Evolutionary conservation across 1,139 yeast genomes (phyloP).

Genomic region (Lizanozyma gosingica): DNA sequence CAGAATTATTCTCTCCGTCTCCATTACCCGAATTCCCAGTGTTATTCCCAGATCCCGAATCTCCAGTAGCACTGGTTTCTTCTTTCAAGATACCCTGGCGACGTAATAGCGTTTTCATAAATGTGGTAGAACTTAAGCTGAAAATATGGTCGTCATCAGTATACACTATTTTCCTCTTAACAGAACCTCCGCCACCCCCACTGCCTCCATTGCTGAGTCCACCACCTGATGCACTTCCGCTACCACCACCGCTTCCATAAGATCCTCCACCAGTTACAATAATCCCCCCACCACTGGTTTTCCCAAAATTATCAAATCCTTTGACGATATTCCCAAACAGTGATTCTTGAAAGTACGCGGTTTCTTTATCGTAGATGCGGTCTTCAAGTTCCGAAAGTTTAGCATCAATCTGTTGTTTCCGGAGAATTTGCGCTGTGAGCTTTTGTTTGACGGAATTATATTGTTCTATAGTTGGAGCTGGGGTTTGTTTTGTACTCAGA

Average conservation of each 20-base stretch:
- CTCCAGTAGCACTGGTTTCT: background rate
- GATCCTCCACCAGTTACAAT: slow-evolving; percentile 6
- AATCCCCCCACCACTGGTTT: slow-evolving; percentile 24
- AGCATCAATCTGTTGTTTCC: slow-evolving; percentile 58
- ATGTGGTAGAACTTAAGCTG: slow-evolving; percentile 70
- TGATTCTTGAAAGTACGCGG: slow-evolving; percentile 63
- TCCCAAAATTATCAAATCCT: slow-evolving; percentile 80
- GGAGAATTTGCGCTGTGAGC: slow-evolving; percentile 54
- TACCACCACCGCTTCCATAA: slow-evolving; percentile 1
- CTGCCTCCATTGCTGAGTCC: background rate
- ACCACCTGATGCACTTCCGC: slow-evolving; percentile 2
- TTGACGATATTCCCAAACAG: slow-evolving; percentile 74
- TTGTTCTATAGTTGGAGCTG: background rate
- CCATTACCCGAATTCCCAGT: background rate
- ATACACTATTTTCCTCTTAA: slow-evolving; percentile 47
- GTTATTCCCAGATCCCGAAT: too few relatives aligned
- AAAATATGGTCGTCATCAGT: slow-evolving; percentile 81
- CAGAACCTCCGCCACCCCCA: slow-evolving; percentile 20
- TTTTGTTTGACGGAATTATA: slow-evolving; percentile 40
- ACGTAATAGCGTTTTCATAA: slow-evolving; percentile 31
- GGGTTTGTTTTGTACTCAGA: background rate
- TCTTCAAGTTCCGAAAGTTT: slow-evolving; percentile 63
- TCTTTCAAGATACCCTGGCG: background rate
- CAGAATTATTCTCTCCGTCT: background rate
- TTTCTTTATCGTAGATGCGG: slow-evolving; percentile 72